Evolutionary conservation across 257 asterid species (phyloP).

Genomic region (Penstemon davidsonii): DNA sequence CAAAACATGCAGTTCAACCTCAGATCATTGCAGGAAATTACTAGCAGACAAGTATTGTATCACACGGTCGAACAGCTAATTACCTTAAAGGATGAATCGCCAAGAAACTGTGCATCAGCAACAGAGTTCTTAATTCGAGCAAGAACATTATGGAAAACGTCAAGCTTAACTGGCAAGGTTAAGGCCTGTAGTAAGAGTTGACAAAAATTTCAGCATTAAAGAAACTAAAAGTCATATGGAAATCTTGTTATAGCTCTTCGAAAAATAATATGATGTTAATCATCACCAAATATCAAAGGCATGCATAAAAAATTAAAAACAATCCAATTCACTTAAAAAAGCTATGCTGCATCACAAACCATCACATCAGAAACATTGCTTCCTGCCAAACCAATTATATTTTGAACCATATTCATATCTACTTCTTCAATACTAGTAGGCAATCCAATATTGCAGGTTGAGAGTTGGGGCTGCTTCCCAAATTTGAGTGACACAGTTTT

Average conservation of each 20-base stretch:
- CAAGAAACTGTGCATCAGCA: constrained; percentile 62
- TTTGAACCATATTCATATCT: constrained; percentile 51
- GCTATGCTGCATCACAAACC: constrained; percentile 39
- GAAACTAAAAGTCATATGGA: neutral
- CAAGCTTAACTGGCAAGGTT: constrained; percentile 48
- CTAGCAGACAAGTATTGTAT: neutral
- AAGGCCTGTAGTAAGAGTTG: constrained; percentile 41
- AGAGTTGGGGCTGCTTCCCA: constrained; percentile 35
- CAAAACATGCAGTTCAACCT: constrained; percentile 23
- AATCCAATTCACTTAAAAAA: neutral
- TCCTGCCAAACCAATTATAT: constrained; percentile 32
- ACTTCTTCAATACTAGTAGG: constrained; percentile 46
- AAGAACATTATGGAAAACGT: constrained; percentile 61
- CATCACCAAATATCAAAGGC: neutral
- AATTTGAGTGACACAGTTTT: constrained; percentile 37
- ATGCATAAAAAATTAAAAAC: constrained; percentile 2
- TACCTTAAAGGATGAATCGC: constrained; percentile 58
- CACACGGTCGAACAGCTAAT: neutral
- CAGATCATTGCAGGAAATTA: constrained; percentile 23
- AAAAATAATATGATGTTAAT: neutral
- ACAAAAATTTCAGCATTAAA: constrained; percentile 7
- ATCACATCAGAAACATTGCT: constrained; percentile 31
- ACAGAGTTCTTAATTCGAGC: constrained; percentile 53
- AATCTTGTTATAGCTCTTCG: neutral
- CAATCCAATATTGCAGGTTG: constrained; percentile 43